These are phyloP conservation scores for Plasmodium coatneyi DNA, from an alignment of 169 alveolate genomes.

Conservation along the genomic window DNA sequence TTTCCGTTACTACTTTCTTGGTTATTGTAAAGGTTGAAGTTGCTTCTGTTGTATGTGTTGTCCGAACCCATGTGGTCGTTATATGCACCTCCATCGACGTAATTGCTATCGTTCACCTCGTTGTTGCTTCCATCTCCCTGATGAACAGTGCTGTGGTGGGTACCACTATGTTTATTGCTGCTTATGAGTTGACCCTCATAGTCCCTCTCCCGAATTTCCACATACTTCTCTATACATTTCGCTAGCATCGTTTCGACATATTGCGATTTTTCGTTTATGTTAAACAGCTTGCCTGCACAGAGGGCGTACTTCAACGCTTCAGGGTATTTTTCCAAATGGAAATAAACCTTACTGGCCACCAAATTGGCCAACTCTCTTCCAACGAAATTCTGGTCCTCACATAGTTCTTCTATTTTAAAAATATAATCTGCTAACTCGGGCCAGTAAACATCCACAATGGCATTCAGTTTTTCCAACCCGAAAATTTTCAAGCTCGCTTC, in stretches of 20 bases:
- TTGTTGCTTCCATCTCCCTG: not conserved
- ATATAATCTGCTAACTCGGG: conserved; percentile 87
- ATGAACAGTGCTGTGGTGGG: not conserved
- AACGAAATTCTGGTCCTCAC: conserved; percentile 85
- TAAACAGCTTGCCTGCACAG: conserved; percentile 93
- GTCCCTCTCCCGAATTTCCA: conserved; percentile 57
- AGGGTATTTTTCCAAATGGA: conserved; percentile 94
- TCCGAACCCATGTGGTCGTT: not conserved
- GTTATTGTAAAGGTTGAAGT: not conserved
- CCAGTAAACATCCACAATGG: conserved; percentile 87
- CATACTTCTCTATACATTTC: conserved; percentile 71
- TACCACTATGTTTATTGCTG: not conserved
- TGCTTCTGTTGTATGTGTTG: conserved; percentile 28
- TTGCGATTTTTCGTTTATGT: conserved; percentile 84
- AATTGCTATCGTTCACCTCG: not conserved
- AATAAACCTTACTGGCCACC: conserved; percentile 95
- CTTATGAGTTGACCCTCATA: conserved; percentile 25
- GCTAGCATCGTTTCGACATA: conserved; percentile 83
- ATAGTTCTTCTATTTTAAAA: conserved; percentile 79
- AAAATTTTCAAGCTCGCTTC: conserved; percentile 80
- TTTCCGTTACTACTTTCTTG: not conserved
- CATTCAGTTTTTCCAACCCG: conserved; percentile 84
- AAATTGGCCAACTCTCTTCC: conserved; percentile 93
- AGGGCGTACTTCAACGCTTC: conserved; percentile 95
- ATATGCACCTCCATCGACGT: not conserved